phyloP scores from a whole-genome alignment of 78 protist genomes.

The Chrysochromulina parva region DNA sequence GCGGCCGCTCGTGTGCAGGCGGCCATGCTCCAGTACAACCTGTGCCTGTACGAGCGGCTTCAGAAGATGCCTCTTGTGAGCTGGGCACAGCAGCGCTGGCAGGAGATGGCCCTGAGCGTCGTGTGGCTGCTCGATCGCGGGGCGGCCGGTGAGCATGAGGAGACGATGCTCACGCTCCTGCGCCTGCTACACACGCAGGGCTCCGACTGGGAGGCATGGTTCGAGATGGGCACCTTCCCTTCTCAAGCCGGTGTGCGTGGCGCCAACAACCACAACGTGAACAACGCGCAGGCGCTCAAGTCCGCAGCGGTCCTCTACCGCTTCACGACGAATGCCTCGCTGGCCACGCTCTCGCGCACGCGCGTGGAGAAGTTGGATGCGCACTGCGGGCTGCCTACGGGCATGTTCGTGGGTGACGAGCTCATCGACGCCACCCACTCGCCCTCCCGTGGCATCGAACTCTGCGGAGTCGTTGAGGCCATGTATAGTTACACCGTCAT shows the following conservation, averaged over 20 bases:
- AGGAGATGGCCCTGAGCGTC: slow-evolving; percentile 29
- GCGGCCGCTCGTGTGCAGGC: neutral
- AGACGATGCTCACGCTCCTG: neutral
- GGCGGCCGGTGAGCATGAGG: neutral
- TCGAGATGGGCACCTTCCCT: neutral
- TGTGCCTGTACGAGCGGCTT: neutral
- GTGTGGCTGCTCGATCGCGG: slow-evolving; percentile 47
- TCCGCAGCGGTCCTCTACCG: slow-evolving; percentile 34
- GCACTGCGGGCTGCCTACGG: slow-evolving; percentile 33
- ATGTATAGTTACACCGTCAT: slow-evolving; percentile 31
- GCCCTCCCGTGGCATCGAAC: slow-evolving; percentile 57
- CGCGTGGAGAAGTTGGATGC: slow-evolving; percentile 33
- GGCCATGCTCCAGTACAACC: neutral
- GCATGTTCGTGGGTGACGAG: slow-evolving; percentile 9
- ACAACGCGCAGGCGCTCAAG: slow-evolving; percentile 60
- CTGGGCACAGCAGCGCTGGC: slow-evolving; percentile 36
- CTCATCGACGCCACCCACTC: neutral
- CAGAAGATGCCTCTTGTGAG: neutral
- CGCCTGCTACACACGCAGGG: neutral
- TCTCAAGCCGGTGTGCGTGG: neutral
- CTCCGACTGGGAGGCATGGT: slow-evolving; percentile 40
- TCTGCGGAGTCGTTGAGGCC: slow-evolving; percentile 51
- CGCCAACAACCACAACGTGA: slow-evolving; percentile 40
- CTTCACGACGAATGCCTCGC: neutral
- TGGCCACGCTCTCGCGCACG: neutral